These are phyloP conservation scores for Stevia rebaudiana DNA, from an alignment of 140 eudicot species.

Conservation along the genomic window DNA sequence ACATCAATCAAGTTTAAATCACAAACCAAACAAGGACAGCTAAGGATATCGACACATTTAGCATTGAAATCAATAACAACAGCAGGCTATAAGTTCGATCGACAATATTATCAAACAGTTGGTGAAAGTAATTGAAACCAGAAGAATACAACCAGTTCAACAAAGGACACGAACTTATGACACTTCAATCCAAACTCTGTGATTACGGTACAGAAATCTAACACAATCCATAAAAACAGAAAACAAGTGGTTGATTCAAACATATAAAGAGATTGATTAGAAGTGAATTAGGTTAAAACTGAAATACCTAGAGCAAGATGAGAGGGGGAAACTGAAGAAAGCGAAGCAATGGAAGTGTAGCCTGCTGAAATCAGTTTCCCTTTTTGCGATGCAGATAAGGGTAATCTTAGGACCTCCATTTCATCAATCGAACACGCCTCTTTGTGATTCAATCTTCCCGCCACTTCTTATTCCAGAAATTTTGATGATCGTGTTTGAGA, in stretches of 20 bases:
- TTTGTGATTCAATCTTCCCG: not conserved
- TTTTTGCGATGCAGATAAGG: slow-evolving; percentile 58
- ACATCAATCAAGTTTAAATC: slow-evolving; percentile 1
- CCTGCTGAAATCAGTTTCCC: slow-evolving; percentile 75
- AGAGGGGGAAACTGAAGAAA: slow-evolving; percentile 45
- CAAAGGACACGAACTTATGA: not conserved
- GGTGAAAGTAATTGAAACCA: not conserved
- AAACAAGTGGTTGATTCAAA: not conserved
- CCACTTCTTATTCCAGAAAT: not conserved
- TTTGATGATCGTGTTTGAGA: not conserved
- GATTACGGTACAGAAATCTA: not conserved
- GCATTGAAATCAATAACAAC: too few species aligned
- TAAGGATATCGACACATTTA: too few species aligned
- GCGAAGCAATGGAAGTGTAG: slow-evolving; percentile 66
- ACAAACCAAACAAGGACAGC: slow-evolving; percentile 2
- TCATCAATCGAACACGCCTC: slow-evolving; percentile 10
- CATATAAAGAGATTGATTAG: not conserved
- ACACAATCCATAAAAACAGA: not conserved
- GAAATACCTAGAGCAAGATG: slow-evolving; percentile 55
- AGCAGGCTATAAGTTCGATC: not conserved
- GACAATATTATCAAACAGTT: slow-evolving; percentile 25
- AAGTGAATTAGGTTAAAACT: not conserved
- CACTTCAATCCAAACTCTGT: slow-evolving; percentile 6
- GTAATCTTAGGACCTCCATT: slow-evolving; percentile 53
- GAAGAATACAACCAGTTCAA: not conserved